These are phyloP conservation scores for Barbatosphaeria neglecta DNA, from an alignment of 495 filamentous ascomycete species.

Conservation along the genomic window DNA sequence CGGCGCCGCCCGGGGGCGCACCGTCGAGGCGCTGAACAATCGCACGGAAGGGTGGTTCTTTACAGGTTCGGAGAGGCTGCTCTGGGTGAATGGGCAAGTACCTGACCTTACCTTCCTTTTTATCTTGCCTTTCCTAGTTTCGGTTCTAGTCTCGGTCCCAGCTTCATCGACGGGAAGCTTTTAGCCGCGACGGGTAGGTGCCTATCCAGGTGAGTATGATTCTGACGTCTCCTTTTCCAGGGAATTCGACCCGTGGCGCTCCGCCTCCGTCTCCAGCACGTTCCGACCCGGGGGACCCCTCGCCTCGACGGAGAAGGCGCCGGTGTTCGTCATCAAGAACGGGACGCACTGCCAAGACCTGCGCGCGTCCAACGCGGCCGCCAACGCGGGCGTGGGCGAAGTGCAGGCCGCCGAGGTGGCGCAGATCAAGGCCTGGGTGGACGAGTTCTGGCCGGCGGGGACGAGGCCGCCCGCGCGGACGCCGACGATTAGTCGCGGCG, in stretches of 20 bases:
- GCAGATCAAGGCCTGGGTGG: constrained; percentile 27
- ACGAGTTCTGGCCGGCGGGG: no score
- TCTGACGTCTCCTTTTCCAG: no score
- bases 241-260: constrained; percentile 30
- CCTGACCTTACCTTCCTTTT: no score
- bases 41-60: constrained; percentile 47
- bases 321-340: constrained; percentile 19
- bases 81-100: constrained; percentile 56
- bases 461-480: no score
- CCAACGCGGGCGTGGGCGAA: constrained; percentile 21
- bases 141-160: no score
- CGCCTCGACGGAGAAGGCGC: constrained; percentile 18
- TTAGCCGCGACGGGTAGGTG: no score
- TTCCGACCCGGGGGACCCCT: constrained; percentile 30
- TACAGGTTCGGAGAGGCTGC: constrained; percentile 43
- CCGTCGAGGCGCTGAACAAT: constrained; percentile 42
- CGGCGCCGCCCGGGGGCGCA: constrained; percentile 38
- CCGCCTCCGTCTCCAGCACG: constrained; percentile 22
- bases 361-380: constrained; percentile 36
- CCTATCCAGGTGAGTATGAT: no score
- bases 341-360: constrained; percentile 33
- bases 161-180: no score
- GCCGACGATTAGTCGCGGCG: no score
- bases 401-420: constrained; percentile 19
- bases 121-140: no score